phyloP scores from a whole-genome alignment of 2,329 filamentous ascomycete species.

The Keithomyces neogunnii region DNA sequence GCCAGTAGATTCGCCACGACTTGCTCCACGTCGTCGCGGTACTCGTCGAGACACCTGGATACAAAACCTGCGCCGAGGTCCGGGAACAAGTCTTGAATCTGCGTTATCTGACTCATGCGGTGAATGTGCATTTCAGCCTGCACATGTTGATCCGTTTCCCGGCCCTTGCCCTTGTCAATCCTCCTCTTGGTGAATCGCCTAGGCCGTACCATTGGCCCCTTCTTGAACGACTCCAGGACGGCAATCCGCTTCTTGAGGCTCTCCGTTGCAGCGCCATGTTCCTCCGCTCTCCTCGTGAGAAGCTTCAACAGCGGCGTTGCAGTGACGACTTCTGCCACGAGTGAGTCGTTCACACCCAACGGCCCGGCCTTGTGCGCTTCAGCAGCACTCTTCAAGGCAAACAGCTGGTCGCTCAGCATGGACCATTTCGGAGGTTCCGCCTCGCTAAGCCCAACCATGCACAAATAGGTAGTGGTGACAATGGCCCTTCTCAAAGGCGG shows the following conservation, averaged over 20 bases:
- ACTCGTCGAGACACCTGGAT: constrained; percentile 69
- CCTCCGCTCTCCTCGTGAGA: constrained; percentile 45
- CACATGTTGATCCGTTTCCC: constrained; percentile 27
- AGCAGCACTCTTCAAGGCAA: constrained; percentile 65
- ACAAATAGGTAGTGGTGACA: constrained; percentile 66
- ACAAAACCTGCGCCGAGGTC: constrained; percentile 79
- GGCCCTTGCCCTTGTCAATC: constrained; percentile 58
- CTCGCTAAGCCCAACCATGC: constrained; percentile 62
- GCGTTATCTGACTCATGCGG: constrained; percentile 73
- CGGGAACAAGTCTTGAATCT: constrained; percentile 91
- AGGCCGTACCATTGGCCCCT: constrained; percentile 42
- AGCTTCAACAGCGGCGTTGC: constrained; percentile 66
- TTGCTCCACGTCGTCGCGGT: constrained; percentile 66
- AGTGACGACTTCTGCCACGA: constrained; percentile 77
- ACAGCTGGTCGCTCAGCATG: constrained; percentile 73
- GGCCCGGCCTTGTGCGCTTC: constrained; percentile 52
- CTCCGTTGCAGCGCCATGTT: constrained; percentile 38
- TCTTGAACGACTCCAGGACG: constrained; percentile 51
- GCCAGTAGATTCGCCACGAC: constrained; percentile 78
- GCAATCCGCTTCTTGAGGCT: constrained; percentile 53
- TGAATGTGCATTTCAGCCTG: constrained; percentile 60
- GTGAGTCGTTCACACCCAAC: constrained; percentile 52
- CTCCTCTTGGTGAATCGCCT: constrained; percentile 44
- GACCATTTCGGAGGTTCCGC: constrained; percentile 61
- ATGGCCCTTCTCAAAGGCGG: constrained; percentile 57